These are phyloP conservation scores for Termitomyces sp. DNA, from an alignment of 768 basidiomycete species.

Conservation along the genomic window DNA sequence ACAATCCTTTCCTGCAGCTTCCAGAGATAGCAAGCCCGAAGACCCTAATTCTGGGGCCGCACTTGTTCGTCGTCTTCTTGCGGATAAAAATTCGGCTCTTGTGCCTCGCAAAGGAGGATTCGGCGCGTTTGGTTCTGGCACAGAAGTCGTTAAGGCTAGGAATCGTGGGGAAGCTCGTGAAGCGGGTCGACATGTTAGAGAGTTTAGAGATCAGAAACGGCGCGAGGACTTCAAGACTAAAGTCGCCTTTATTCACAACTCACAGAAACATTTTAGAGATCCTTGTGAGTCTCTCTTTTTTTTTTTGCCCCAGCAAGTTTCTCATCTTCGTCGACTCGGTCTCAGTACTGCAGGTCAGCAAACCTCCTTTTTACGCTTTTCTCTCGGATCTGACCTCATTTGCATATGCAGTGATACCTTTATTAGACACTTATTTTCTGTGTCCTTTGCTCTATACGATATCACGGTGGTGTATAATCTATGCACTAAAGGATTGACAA, in stretches of 20 bases:
- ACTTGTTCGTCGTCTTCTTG: conserved; percentile 72
- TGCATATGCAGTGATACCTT: background rate
- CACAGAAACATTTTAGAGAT: conserved; percentile 87
- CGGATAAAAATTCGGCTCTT: conserved; percentile 81
- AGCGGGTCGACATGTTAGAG: conserved; percentile 82
- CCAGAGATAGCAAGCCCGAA: conserved; percentile 41
- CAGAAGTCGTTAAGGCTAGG: conserved; percentile 82
- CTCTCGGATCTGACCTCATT: background rate
- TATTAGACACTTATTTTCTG: background rate
- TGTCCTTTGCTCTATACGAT: background rate
- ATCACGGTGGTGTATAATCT: background rate
- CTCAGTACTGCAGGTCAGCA: conserved; percentile 22
- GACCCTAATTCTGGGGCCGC: conserved; percentile 74
- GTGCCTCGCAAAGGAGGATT: conserved; percentile 84
- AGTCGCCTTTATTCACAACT: conserved; percentile 77
- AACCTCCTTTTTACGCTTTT: background rate
- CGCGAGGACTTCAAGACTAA: conserved; percentile 84
- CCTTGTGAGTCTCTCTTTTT: conserved; percentile 47
- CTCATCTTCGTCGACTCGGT: background rate
- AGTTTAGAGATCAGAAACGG: conserved; percentile 78
- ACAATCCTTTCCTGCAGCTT: conserved; percentile 63
- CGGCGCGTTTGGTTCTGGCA: conserved; percentile 82
- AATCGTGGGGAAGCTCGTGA: conserved; percentile 95
- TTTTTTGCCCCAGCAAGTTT: background rate
- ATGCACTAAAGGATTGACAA: conserved; percentile 11